Conservation (phyloP, 306 rosid species). For the Citrullus mucosospermus region DNA sequence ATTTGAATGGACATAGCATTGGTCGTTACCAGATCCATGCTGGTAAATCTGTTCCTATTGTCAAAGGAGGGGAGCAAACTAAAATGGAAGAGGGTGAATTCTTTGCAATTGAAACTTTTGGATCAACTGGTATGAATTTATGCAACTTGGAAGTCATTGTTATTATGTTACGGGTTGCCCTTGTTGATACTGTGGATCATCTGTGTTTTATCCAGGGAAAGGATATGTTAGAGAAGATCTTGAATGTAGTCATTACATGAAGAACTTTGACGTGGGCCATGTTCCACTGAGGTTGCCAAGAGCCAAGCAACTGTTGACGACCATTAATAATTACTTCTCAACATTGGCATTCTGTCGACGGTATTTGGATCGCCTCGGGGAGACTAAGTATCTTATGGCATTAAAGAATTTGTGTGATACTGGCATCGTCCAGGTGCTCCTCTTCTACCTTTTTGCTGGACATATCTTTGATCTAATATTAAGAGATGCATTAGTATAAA, state of each 20-base stretch:
- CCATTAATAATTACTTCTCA: slow-evolving; percentile 85
- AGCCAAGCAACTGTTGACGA: slow-evolving; percentile 77
- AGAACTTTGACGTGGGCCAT: slow-evolving; percentile 80
- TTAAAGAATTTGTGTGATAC: slow-evolving; percentile 76
- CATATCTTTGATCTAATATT: not conserved
- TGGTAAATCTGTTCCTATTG: slow-evolving; percentile 86
- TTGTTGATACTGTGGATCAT: not conserved
- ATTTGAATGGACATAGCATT: slow-evolving; percentile 96
- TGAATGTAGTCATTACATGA: slow-evolving; percentile 99
- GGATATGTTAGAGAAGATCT: slow-evolving; percentile 94
- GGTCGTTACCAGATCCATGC: slow-evolving; percentile 98
- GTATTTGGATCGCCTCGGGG: slow-evolving; percentile 87
- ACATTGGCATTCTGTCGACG: slow-evolving; percentile 91
- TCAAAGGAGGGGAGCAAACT: slow-evolving; percentile 98
- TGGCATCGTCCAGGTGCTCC: slow-evolving; percentile 76
- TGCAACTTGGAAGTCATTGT: not conserved
- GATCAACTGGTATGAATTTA: slow-evolving; percentile 61
- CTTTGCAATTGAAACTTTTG: slow-evolving; percentile 92
- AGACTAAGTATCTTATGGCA: slow-evolving; percentile 92
- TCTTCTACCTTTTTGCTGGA: not conserved
- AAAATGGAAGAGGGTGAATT: slow-evolving; percentile 99
- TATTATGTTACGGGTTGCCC: not conserved
- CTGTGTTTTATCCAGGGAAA: slow-evolving; percentile 47
- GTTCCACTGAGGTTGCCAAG: slow-evolving; percentile 86
- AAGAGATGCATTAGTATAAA: not conserved